These are phyloP conservation scores for Rosa chinensis DNA, from an alignment of 306 rosid genomes.

Conservation along the genomic window DNA sequence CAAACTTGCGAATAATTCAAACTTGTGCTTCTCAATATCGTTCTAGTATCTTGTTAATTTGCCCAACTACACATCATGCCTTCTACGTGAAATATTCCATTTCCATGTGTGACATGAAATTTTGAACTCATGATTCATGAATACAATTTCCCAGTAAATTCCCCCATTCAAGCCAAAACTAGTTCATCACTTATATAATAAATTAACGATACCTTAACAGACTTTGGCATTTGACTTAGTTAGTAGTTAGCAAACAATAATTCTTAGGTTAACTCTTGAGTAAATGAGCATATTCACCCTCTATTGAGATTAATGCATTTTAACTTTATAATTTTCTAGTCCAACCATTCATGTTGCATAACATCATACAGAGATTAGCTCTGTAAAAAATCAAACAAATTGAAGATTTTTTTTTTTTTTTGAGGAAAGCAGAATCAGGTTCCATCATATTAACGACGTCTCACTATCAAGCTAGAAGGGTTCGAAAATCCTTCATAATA, in stretches of 20 bases:
- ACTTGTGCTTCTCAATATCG: constrained; percentile 16
- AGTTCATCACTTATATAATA: background rate
- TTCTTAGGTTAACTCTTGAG: too few relatives aligned
- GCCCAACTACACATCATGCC: constrained; percentile 18
- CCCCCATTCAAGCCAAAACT: background rate
- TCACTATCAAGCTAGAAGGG: too few relatives aligned
- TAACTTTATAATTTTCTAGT: too few relatives aligned
- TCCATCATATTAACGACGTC: too few relatives aligned
- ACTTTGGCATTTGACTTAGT: background rate
- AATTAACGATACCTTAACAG: background rate
- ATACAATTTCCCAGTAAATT: background rate
- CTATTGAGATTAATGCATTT: background rate
- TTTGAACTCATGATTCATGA: background rate
- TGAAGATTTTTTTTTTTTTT: too few relatives aligned
- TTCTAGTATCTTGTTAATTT: background rate
- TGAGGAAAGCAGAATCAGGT: too few relatives aligned
- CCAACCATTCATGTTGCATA: too few relatives aligned
- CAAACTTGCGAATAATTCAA: constrained; percentile 17
- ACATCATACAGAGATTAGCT: too few relatives aligned
- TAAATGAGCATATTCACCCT: too few relatives aligned
- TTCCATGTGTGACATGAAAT: background rate
- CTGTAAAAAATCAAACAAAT: too few relatives aligned
- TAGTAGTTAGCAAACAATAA: background rate
- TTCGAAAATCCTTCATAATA: too few relatives aligned
- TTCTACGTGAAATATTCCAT: constrained; percentile 14